phyloP scores from a whole-genome alignment of 176 grass and related monocot genomes.

The Paspalum vaginatum region DNA sequence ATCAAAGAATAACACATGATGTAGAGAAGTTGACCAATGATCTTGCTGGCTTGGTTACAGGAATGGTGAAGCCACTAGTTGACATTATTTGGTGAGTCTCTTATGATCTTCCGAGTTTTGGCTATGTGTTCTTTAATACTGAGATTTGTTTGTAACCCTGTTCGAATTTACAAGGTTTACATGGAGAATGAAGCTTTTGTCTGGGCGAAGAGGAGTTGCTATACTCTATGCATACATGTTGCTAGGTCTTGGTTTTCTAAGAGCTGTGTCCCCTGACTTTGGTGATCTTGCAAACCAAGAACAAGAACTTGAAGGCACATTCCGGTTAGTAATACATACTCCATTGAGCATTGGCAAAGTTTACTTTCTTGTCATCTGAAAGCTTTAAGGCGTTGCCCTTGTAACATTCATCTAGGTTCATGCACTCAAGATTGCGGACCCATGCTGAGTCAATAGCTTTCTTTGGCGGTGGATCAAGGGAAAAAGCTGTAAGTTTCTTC shows the following conservation, averaged over 20 bases:
- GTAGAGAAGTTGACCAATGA: conserved; percentile 94
- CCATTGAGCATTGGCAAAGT: conserved; percentile 27
- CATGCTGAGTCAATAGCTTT: conserved; percentile 99
- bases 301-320: conserved; percentile 93
- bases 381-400: conserved; percentile 27
- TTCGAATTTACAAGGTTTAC: conserved; percentile 78
- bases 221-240: conserved; percentile 98
- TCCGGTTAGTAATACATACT: conserved; percentile 62
- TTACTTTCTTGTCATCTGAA: conserved; percentile 19
- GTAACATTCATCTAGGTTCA: conserved; percentile 64
- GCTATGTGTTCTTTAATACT: conserved; percentile 13
- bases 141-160: conserved; percentile 32
- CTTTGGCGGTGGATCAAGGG: conserved; percentile 97
- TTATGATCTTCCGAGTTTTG: conserved; percentile 7
- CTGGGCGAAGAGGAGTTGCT: conserved; percentile 86
- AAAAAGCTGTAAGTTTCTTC: conserved; percentile 80
- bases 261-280: conserved; percentile 88
- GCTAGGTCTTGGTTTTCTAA: conserved; percentile 91
- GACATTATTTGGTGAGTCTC: conserved; percentile 89
- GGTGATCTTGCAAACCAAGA: conserved; percentile 89
- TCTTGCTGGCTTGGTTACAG: conserved; percentile 90
- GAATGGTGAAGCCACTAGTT: conserved; percentile 96
- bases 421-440: conserved; percentile 90
- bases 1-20: conserved; percentile 96
- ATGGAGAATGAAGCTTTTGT: conserved; percentile 98